Percentiles rank a stretch among this genome's conserved stretches.
These are phyloP conservation scores for Teratosphaeriaceae sp. DNA, from an alignment of 2,329 filamentous ascomycete species.

Conservation along the genomic window DNA sequence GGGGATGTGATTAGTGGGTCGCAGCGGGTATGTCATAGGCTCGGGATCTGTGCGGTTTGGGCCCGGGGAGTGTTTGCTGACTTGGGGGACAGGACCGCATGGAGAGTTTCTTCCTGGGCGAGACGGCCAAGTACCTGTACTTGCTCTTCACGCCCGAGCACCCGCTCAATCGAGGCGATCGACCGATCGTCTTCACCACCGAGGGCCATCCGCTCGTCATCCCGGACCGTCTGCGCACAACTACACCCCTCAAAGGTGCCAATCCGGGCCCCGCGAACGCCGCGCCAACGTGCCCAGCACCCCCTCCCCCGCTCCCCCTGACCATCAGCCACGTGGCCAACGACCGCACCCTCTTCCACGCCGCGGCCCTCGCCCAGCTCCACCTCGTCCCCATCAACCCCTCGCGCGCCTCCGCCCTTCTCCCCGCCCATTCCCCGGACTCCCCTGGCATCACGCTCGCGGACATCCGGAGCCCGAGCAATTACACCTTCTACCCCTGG, in stretches of 20 bases:
- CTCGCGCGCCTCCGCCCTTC: constrained; percentile 37
- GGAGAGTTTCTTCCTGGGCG: constrained; percentile 98
- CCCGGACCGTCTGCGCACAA: constrained; percentile 9
- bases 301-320: constrained; percentile 55
- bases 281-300: constrained; percentile 58
- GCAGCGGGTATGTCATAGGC: constrained; percentile 52
- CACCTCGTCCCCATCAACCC: constrained; percentile 58
- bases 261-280: too few species aligned
- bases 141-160: constrained; percentile 81
- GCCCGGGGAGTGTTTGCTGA: too few species aligned
- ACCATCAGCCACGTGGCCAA: constrained; percentile 74
- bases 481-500: constrained; percentile 89
- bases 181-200: constrained; percentile 87
- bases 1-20: constrained; percentile 59
- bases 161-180: constrained; percentile 79
- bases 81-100: constrained; percentile 82
- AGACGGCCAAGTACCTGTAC: constrained; percentile 94
- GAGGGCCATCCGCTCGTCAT: constrained; percentile 92
- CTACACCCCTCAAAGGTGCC: too few species aligned
- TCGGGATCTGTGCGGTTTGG: too few species aligned
- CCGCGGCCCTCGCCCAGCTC: constrained; percentile 74
- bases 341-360: constrained; percentile 77
- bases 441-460: constrained; percentile 48
- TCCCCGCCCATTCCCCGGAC: constrained; percentile 47
- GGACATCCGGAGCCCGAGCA: constrained; percentile 56